Base-by-base conservation (phyloP, 1,284 basidiomycete species). In the Bondarzewia mesenterica region DNA sequence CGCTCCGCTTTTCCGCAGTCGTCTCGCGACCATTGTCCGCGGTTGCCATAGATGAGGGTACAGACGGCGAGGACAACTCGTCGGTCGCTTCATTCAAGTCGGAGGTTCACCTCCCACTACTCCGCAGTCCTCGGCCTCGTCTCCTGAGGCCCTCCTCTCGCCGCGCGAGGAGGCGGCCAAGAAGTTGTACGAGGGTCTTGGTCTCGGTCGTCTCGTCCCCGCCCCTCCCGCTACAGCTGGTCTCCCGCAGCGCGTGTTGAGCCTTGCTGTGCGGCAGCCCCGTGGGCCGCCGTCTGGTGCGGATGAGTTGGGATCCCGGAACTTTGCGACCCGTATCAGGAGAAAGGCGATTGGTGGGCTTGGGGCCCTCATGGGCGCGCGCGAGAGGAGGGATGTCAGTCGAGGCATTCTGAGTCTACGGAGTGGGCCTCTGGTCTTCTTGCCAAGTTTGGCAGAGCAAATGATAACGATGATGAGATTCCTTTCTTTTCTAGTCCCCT, bases 221-320 rank as follows among this genome's bases (percentile, higher is more conserved):
- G 32, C 44, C 36, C 58, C 59, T 6, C 57, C 59, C 47, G 57
- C 58, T 46, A 57, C 59, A 22, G 55, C 57, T 39, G 54, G 57
- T 43, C 52, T 58, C 39, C 60, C 63, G 40, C 72, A 79, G 70
- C 77, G 79, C 68, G 63, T 81, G 66, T 71, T 72, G 52, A 83
- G 80, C 63, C 77, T 81, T 59, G 82, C 86, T 42, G 72, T 81
- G 45, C 82, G 90, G 65, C 90, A 93, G 72, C 90, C 90, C 54
- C 78, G 79, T 51, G 90, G 90, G 55, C 90, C 90, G 49, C 90
- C 90, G 47, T 86, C 86, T 22, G 86, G 85, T 61, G 78, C 81
- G 50, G 88, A 91, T 59, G 90, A 93, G 63, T 77, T 93, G 38
- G 83, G 84, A n/a, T 80, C 85, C 42, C 87, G 86, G 74, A 93